phyloP scores from a whole-genome alignment of 257 asterid genomes.

The Catharanthus roseus region DNA sequence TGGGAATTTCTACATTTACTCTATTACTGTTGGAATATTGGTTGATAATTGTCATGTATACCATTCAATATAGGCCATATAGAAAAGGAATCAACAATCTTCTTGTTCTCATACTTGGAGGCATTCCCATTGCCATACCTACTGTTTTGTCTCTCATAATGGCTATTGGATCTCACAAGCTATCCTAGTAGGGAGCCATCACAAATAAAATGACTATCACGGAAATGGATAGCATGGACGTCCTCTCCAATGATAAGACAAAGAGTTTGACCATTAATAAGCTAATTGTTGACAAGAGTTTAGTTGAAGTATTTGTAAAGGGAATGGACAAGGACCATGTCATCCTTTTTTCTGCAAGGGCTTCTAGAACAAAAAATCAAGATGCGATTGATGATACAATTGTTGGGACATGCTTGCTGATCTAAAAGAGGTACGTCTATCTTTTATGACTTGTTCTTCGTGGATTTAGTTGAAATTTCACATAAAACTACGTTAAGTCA shows the following conservation, averaged over 20 bases:
- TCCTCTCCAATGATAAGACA: conserved; percentile 89
- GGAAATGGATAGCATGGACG: conserved; percentile 98
- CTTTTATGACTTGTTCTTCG: background rate
- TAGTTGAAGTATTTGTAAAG: conserved; percentile 77
- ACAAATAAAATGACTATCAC: conserved; percentile 97
- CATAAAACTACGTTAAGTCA: background rate
- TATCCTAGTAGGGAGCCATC: conserved; percentile 95
- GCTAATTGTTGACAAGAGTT: conserved; percentile 66
- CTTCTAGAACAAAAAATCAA: conserved; percentile 84
- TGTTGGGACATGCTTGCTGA: conserved; percentile 93
- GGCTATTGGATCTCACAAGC: conserved; percentile 97
- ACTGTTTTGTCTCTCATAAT: conserved; percentile 90
- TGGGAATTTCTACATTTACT: conserved; percentile 93
- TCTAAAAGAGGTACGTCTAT: conserved; percentile 70
- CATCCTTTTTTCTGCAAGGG: conserved; percentile 82
- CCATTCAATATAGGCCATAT: conserved; percentile 82
- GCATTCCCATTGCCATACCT: conserved; percentile 98
- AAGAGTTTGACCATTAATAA: conserved; percentile 88
- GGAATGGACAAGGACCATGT: conserved; percentile 81
- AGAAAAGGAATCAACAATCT: conserved; percentile 86
- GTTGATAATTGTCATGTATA: conserved; percentile 83
- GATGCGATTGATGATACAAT: conserved; percentile 96
- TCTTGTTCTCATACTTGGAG: conserved; percentile 91
- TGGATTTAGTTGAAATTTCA: background rate
- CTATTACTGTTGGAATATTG: conserved; percentile 81